These are phyloP conservation scores for Barnettozyma pratensis DNA, from an alignment of 805 yeast genomes.

Conservation along the genomic window DNA sequence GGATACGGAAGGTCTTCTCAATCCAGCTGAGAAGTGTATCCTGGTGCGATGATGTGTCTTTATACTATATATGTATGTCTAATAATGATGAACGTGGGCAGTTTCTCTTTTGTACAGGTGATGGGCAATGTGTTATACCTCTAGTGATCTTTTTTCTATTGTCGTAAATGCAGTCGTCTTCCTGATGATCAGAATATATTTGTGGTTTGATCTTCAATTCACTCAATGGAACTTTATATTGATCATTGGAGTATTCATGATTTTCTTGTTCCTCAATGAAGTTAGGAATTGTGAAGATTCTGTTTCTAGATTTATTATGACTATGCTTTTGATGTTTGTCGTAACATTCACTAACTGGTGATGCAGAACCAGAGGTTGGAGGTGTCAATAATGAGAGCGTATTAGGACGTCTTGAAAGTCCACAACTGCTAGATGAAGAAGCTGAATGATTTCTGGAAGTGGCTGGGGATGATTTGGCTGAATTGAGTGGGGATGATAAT, in stretches of 20 bases:
- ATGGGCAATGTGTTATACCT: neutral
- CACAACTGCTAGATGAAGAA: neutral
- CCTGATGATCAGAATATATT: neutral
- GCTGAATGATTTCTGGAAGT: slow-evolving; percentile 3
- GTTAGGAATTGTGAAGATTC: neutral
- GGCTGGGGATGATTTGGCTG: slow-evolving; percentile 5
- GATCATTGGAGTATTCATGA: neutral
- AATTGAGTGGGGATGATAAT: slow-evolving; percentile 8
- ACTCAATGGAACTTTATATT: too few relatives aligned
- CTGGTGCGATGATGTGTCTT: too few relatives aligned
- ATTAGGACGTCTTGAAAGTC: neutral
- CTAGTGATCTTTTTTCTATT: neutral
- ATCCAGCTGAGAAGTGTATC: neutral
- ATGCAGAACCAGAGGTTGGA: slow-evolving; percentile 12
- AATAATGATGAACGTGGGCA: too few relatives aligned
- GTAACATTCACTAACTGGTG: slow-evolving; percentile 8
- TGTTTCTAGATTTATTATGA: neutral
- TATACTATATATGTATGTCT: too few relatives aligned
- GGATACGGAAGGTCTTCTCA: neutral
- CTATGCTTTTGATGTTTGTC: neutral
- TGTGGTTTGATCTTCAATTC: too few relatives aligned
- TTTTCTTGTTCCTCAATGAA: neutral
- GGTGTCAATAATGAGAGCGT: slow-evolving; percentile 5
- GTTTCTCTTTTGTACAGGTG: too few relatives aligned
- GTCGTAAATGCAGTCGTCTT: neutral